Percentiles rank a stretch among this genome's conserved stretches.
Conservation (phyloP, 768 basidiomycete species). For the Tubosaeta sp. region DNA sequence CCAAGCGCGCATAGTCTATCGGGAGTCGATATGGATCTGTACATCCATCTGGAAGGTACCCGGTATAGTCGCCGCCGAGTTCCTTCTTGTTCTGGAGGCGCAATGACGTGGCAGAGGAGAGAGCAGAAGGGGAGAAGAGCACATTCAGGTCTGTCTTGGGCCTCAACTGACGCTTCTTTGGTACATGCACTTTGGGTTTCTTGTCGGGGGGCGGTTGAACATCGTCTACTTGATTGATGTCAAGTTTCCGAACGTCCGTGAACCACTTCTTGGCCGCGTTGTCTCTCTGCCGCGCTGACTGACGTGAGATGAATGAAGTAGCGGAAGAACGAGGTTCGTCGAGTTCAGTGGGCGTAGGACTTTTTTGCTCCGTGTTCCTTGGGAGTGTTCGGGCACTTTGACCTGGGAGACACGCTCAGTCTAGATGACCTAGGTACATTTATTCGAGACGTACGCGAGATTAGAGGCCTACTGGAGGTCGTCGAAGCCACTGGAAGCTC, state of each 20-base stretch:
- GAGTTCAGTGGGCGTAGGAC: neutral
- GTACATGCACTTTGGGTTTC: slow-evolving; percentile 1
- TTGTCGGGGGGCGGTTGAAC: neutral
- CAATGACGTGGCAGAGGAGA: neutral
- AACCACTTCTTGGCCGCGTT: slow-evolving; percentile 24
- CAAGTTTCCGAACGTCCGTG: slow-evolving; percentile 15
- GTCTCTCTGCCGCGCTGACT: slow-evolving; percentile 21
- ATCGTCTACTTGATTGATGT: slow-evolving; percentile 5
- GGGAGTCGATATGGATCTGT: slow-evolving; percentile 33
- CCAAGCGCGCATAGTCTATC: slow-evolving; percentile 39
- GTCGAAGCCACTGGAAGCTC: neutral
- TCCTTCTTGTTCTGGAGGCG: slow-evolving; percentile 34
- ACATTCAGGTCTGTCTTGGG: slow-evolving; percentile 19
- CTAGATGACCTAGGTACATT: neutral
- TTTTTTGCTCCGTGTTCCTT: slow-evolving; percentile 1
- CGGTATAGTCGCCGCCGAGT: slow-evolving; percentile 49
- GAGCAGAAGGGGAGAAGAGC: slow-evolving; percentile 12
- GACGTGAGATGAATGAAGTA: slow-evolving; percentile 20
- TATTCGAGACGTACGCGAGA: slow-evolving; percentile 21
- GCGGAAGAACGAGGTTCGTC: slow-evolving; percentile 1
- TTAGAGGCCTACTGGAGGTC: slow-evolving; percentile 3
- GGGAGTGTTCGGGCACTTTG: slow-evolving; percentile 10
- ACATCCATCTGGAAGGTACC: slow-evolving; percentile 34
- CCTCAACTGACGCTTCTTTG: slow-evolving; percentile 18
- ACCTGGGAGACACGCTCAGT: slow-evolving; percentile 7